Conservation (phyloP, 345 rosid genomes). For the Euphorbia pulcherrima region DNA sequence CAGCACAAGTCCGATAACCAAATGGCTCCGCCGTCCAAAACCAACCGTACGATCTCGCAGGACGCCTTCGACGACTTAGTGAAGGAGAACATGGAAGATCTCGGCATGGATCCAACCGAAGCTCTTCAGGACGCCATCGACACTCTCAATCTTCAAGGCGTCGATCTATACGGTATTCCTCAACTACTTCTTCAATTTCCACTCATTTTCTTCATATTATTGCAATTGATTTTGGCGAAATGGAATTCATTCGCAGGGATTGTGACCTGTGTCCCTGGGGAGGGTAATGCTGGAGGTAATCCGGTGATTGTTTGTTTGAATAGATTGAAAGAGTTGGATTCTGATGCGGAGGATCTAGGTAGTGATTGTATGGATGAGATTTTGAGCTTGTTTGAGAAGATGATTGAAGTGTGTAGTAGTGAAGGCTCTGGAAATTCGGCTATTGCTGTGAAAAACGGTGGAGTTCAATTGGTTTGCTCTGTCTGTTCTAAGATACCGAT, state of each 20-base stretch:
- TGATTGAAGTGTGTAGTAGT: slow-evolving; percentile 39
- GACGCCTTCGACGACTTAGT: slow-evolving; percentile 84
- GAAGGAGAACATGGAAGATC: slow-evolving; percentile 79
- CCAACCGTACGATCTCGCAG: slow-evolving; percentile 64
- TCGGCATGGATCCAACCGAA: slow-evolving; percentile 83
- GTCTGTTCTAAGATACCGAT: slow-evolving; percentile 49
- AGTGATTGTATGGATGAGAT: slow-evolving; percentile 41
- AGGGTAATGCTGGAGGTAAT: slow-evolving; percentile 50
- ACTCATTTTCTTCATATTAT: not conserved
- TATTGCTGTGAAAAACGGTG: slow-evolving; percentile 62
- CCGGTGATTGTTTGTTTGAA: slow-evolving; percentile 64
- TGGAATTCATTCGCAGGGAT: slow-evolving; percentile 44
- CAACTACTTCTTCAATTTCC: no score
- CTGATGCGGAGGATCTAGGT: slow-evolving; percentile 15
- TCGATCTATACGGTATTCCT: slow-evolving; percentile 70
- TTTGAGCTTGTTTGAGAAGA: slow-evolving; percentile 39
- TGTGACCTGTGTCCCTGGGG: slow-evolving; percentile 68
- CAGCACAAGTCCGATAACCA: not conserved
- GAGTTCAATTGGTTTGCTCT: slow-evolving; percentile 56
- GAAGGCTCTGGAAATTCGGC: slow-evolving; percentile 56
- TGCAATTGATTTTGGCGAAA: not conserved
- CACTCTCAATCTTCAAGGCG: slow-evolving; percentile 84
- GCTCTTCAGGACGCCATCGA: slow-evolving; percentile 85
- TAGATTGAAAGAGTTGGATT: slow-evolving; percentile 41
- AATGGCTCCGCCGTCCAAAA: slow-evolving; percentile 49